A percentile compares a stretch with the other conserved stretches of the same genome.
Conservation (phyloP, 2,329 filamentous ascomycete species). For the Sordariomycetes sp. region DNA sequence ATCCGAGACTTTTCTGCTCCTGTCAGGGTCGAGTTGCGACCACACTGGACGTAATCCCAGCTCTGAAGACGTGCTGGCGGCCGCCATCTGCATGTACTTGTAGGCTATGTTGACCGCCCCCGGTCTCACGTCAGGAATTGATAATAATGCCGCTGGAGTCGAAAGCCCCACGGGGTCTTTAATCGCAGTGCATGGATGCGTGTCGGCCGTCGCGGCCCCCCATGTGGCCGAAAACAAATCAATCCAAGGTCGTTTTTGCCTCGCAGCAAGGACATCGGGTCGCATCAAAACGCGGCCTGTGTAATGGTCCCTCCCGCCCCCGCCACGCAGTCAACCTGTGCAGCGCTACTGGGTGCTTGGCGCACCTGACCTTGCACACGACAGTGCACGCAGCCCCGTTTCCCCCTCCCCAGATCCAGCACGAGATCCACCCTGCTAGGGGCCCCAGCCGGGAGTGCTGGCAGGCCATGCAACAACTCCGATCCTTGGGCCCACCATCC, state of each 20-base stretch:
- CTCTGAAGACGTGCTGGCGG: no score
- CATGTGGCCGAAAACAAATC: no score
- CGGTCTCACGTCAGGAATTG: neutral
- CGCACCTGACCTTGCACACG: neutral
- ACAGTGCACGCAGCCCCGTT: neutral
- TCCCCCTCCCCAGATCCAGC: neutral
- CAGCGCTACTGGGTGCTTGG: neutral
- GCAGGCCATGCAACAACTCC: neutral
- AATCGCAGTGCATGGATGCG: no score
- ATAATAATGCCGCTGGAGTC: neutral
- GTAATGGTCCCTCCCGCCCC: neutral
- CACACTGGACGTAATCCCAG: no score
- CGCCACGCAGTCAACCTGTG: neutral
- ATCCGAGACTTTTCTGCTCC: neutral
- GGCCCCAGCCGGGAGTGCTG: neutral
- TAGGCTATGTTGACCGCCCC: neutral
- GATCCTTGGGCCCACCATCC: neutral
- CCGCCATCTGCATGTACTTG: neutral
- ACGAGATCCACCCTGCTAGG: neutral
- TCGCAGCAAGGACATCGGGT: no score
- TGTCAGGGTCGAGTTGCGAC: neutral
- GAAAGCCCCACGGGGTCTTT: neutral
- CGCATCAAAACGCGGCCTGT: no score
- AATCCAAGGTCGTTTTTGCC: no score
- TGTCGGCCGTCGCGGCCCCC: no score